Base-by-base conservation (phyloP, 805 yeast genomes). In the Lachancea kluyveri region DNA sequence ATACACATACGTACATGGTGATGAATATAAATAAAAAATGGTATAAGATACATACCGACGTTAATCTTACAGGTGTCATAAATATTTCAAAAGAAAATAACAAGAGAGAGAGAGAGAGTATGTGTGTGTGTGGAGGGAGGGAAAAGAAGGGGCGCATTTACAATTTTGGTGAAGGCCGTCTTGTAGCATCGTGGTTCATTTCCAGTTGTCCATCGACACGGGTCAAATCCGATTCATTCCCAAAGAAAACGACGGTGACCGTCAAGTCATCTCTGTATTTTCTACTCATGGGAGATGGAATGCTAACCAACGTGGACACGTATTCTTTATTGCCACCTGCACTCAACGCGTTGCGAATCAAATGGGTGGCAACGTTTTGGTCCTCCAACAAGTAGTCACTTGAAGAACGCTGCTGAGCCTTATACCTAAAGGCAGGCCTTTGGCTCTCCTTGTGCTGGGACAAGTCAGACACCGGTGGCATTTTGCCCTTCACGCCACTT, bases 231-330 rank as follows among this genome's bases (percentile, higher is more conserved):
- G 57, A 53, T 29, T 67, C 68, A 15, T 74, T 74, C 8, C 94
- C 95, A 54, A 92, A 92, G 59, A 92, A 92, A 2, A 90, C 85
- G 15, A 92, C 98, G 3, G 96, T 86, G 4, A 88, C 96, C 1
- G 97, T 88, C 52, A 92, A 68, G 57, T 92, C 98, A 61, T 92
- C 98, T 57, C 98, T 76, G 60, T 88, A 90, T 26, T 86, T 71
- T 60, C 98, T 76, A 13, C 95, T 81, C 45, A 82, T 71, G 2
- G 97, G 96, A 11, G 87, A 74, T 12, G 97, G 97, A 32, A 92
- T 86, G 33, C 92, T 79, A 11, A 87, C 80, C 39, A 92, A 64
- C 73, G 92, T 83, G 14, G 88, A 76, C 3, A 88, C 87, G 46
- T 86, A 88, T 40, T 90, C 96, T 42, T 76, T 74, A 23, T 84